These are phyloP conservation scores for Macrolepiota albuminosa DNA, from an alignment of 768 basidiomycete genomes.

Conservation along the genomic window DNA sequence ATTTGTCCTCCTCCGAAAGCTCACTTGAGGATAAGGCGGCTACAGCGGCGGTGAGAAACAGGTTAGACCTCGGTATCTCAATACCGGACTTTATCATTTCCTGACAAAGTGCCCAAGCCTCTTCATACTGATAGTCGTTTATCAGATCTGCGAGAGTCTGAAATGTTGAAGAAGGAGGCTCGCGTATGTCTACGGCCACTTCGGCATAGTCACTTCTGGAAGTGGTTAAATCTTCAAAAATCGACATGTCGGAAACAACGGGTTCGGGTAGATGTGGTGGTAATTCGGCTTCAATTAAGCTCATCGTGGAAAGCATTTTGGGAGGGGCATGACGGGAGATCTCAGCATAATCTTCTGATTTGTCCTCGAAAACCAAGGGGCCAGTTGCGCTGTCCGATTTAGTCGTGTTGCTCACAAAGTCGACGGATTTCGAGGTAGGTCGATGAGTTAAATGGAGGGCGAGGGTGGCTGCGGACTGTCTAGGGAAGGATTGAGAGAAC, in stretches of 20 bases:
- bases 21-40: constrained; percentile 13
- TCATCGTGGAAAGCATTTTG: constrained; percentile 17
- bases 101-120: constrained; percentile 25
- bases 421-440: constrained; percentile 1
- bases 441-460: constrained; percentile 4
- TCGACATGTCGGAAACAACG: constrained; percentile 13
- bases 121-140: constrained; percentile 15
- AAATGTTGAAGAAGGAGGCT: constrained; percentile 8
- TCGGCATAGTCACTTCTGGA: constrained; percentile 20
- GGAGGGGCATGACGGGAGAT: constrained; percentile 12
- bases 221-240: constrained; percentile 31
- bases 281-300: constrained; percentile 23
- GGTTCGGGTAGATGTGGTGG: constrained; percentile 27
- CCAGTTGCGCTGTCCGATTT: neutral
- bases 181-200: neutral
- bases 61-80: constrained; percentile 22
- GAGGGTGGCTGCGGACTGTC: constrained; percentile 5
- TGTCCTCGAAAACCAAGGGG: constrained; percentile 26
- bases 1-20: constrained; percentile 8
- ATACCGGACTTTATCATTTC: constrained; percentile 27
- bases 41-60: constrained; percentile 26
- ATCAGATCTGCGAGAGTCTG: constrained; percentile 21
- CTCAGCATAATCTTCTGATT: constrained; percentile 24
- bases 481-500: constrained; percentile 9
- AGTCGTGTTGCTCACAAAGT: constrained; percentile 1